Conservation (phyloP, 805 yeast genomes). For the Yarrowia porcina region DNA sequence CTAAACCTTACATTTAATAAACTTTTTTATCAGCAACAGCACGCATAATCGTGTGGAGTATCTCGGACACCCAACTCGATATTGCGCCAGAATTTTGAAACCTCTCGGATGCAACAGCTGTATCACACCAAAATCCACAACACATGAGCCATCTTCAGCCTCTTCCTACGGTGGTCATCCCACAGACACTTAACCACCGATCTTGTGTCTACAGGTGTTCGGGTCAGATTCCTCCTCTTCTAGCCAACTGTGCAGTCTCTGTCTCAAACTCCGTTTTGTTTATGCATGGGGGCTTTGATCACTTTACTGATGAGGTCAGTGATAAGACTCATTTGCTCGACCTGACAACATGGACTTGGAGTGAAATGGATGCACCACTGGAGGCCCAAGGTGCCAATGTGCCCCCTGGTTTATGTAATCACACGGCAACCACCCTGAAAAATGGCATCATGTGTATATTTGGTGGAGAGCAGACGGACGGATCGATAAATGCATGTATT, state of each 20-base stretch:
- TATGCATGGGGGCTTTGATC: conserved; percentile 19
- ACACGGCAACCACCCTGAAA: neutral
- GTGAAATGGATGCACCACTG: neutral
- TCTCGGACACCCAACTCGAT: neutral
- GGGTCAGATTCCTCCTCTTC: conserved; percentile 1
- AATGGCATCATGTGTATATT: neutral
- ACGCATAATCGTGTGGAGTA: neutral
- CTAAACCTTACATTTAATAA: neutral
- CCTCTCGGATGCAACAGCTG: neutral
- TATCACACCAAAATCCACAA: neutral
- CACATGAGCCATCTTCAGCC: neutral
- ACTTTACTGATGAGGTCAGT: conserved; percentile 3
- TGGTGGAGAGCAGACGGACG: conserved; percentile 7
- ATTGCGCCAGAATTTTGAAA: neutral
- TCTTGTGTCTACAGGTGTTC: neutral
- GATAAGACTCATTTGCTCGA: conserved; percentile 1
- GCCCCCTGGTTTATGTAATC: neutral
- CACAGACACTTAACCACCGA: neutral
- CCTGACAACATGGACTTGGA: neutral
- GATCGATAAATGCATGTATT: neutral
- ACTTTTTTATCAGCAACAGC: neutral
- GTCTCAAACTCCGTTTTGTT: neutral
- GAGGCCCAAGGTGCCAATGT: neutral
- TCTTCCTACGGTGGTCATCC: neutral
- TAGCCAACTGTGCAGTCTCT: conserved; percentile 3